These are phyloP conservation scores for Arabis hirsuta DNA, from an alignment of 345 rosid genomes.

Conservation along the genomic window DNA sequence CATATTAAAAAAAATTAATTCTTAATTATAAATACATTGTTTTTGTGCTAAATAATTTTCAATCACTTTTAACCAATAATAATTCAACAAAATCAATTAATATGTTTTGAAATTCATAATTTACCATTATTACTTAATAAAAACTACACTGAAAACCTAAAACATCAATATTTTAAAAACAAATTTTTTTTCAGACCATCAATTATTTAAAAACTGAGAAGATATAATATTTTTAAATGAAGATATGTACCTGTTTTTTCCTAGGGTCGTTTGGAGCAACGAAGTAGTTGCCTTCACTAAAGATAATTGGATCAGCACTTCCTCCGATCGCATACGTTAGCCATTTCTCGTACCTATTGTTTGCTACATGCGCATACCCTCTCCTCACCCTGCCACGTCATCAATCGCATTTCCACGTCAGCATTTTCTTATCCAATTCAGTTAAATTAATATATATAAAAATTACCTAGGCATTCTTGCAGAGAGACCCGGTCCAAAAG, in stretches of 20 bases:
- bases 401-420: not conserved
- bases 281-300: slow-evolving; percentile 82
- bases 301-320: slow-evolving; percentile 80
- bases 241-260: slow-evolving; percentile 55
- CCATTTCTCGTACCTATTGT: slow-evolving; percentile 86
- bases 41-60: too few species aligned
- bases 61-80: too few species aligned
- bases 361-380: slow-evolving; percentile 86
- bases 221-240: not conserved
- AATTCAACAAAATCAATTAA: too few species aligned
- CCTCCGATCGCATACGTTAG: slow-evolving; percentile 86
- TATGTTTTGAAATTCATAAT: too few species aligned
- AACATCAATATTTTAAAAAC: too few species aligned
- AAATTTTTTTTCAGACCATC: too few species aligned
- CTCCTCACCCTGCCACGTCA: slow-evolving; percentile 53
- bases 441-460: not conserved
- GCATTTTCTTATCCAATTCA: not conserved
- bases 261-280: slow-evolving; percentile 48
- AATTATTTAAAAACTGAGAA: too few species aligned
- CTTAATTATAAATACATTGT: too few species aligned
- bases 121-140: too few species aligned
- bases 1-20: too few species aligned
- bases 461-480: slow-evolving; percentile 86
- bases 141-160: too few species aligned
- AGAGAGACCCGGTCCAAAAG: slow-evolving; percentile 64